Conservation (phyloP, 495 filamentous ascomycete genomes). For the Cercophora scortea region DNA sequence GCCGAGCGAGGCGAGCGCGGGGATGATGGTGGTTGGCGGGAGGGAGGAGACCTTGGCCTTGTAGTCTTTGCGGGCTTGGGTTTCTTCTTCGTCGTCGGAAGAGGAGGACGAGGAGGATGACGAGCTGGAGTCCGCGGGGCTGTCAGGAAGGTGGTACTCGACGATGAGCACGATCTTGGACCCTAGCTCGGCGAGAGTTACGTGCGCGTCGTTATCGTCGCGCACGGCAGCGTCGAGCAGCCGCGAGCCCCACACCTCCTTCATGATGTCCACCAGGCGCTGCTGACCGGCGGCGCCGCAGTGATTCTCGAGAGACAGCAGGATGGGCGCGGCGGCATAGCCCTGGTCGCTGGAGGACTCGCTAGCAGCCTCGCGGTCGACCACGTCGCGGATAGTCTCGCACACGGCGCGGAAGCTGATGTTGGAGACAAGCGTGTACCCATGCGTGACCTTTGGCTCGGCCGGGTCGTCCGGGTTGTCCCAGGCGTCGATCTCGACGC, state of each 20-base stretch:
- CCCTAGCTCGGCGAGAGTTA: conserved; percentile 38
- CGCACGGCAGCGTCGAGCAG: conserved; percentile 35
- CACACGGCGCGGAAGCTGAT: conserved; percentile 47
- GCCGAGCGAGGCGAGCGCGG: conserved; percentile 45
- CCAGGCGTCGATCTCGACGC: conserved; percentile 54
- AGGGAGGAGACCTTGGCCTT: conserved; percentile 31
- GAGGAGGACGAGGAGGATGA: conserved; percentile 11
- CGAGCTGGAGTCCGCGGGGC: conserved; percentile 16
- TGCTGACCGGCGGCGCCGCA: conserved; percentile 38
- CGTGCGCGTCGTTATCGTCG: conserved; percentile 35
- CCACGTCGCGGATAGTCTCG: conserved; percentile 41
- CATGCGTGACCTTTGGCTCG: conserved; percentile 50
- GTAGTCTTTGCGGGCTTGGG: conserved; percentile 29
- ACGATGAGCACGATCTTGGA: conserved; percentile 48
- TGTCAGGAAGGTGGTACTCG: conserved; percentile 44
- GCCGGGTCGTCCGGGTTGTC: conserved; percentile 38
- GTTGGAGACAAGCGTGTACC: conserved; percentile 46
- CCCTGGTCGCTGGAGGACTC: conserved; percentile 17
- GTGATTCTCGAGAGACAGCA: conserved; percentile 49
- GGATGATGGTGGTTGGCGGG: conserved; percentile 33
- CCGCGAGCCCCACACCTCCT: conserved; percentile 43
- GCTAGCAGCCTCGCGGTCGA: conserved; percentile 33
- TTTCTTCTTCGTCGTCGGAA: conserved; percentile 21
- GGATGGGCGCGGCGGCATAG: conserved; percentile 36
- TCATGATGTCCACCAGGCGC: conserved; percentile 46